Evolutionary conservation across 805 yeast species (phyloP).

Genomic region (Metschnikowia gruessii): DNA sequence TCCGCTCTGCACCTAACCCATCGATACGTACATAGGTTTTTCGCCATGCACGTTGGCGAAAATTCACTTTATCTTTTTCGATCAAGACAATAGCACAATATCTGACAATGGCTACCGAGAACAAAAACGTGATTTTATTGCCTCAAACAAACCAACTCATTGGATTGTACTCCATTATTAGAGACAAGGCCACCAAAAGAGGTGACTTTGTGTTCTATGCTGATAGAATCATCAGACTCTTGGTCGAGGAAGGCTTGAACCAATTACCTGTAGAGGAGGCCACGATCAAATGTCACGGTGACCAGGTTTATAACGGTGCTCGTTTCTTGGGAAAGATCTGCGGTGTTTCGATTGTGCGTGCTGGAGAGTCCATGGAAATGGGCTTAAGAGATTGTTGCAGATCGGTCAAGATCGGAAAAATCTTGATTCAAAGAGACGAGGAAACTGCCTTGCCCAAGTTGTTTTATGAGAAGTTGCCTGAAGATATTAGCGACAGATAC

Average conservation of each 20-base stretch:
- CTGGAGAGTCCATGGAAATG: slow-evolving; percentile 99
- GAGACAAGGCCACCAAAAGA: slow-evolving; percentile 76
- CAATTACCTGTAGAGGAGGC: slow-evolving; percentile 81
- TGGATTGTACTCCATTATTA: slow-evolving; percentile 86
- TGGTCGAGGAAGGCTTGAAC: slow-evolving; percentile 95
- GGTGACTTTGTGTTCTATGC: slow-evolving; percentile 94
- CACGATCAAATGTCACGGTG: slow-evolving; percentile 73
- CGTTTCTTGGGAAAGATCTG: slow-evolving; percentile 88
- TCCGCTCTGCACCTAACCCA: not conserved
- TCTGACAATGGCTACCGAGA: slow-evolving; percentile 11
- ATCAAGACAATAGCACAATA: not conserved
- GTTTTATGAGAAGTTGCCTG: slow-evolving; percentile 91
- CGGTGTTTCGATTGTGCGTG: slow-evolving; percentile 97
- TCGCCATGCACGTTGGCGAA: not conserved
- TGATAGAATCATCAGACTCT: slow-evolving; percentile 86
- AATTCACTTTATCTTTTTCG: not conserved
- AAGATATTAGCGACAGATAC: slow-evolving; percentile 82
- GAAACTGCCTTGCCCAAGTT: slow-evolving; percentile 93
- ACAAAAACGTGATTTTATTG: slow-evolving; percentile 60
- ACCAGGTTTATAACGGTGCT: slow-evolving; percentile 69
- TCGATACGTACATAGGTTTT: not conserved
- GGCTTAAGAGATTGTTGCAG: slow-evolving; percentile 97
- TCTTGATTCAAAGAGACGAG: slow-evolving; percentile 95
- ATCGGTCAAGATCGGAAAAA: slow-evolving; percentile 94
- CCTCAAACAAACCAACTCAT: slow-evolving; percentile 87